Conservation (phyloP, 2,329 filamentous ascomycete species). For the Endocalyx cinctus region DNA sequence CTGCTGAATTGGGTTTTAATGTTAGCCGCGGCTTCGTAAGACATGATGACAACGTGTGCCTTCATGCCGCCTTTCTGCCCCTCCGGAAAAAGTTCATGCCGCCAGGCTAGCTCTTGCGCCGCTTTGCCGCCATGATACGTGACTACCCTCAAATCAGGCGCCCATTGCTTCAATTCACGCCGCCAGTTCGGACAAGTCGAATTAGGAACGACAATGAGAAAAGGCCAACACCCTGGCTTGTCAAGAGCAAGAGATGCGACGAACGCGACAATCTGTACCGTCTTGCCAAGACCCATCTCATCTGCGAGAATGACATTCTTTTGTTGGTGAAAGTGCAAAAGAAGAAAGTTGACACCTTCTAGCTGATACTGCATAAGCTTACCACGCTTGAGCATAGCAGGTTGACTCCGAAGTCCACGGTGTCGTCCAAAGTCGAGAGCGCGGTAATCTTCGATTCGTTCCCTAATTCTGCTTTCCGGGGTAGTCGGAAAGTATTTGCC, state of each 20-base stretch:
- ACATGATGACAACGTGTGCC: slow-evolving; percentile 90
- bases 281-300: slow-evolving; percentile 98
- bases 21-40: slow-evolving; percentile 84
- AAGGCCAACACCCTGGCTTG: slow-evolving; percentile 76
- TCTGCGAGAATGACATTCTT: slow-evolving; percentile 91
- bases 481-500: slow-evolving; percentile 65
- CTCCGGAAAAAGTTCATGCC: slow-evolving; percentile 79
- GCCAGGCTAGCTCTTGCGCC: slow-evolving; percentile 70
- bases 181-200: slow-evolving; percentile 97
- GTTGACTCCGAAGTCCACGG: slow-evolving; percentile 67
- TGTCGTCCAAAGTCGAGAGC: slow-evolving; percentile 59
- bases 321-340: slow-evolving; percentile 78
- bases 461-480: slow-evolving; percentile 55
- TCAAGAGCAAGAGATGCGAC: slow-evolving; percentile 69
- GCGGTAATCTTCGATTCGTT: slow-evolving; percentile 66
- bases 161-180: slow-evolving; percentile 91
- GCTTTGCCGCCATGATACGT: slow-evolving; percentile 79
- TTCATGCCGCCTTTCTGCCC: slow-evolving; percentile 63
- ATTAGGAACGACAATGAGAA: slow-evolving; percentile 89
- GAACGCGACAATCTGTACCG: slow-evolving; percentile 84
- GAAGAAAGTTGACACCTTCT: slow-evolving; percentile 91
- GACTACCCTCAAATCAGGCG: slow-evolving; percentile 80
- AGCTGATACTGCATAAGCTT: slow-evolving; percentile 91
- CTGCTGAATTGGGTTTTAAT: slow-evolving; percentile 63
- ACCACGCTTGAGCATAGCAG: slow-evolving; percentile 67